phyloP scores from a whole-genome alignment of 2,329 filamentous ascomycete species.

The Ceratocystis colombiana region DNA sequence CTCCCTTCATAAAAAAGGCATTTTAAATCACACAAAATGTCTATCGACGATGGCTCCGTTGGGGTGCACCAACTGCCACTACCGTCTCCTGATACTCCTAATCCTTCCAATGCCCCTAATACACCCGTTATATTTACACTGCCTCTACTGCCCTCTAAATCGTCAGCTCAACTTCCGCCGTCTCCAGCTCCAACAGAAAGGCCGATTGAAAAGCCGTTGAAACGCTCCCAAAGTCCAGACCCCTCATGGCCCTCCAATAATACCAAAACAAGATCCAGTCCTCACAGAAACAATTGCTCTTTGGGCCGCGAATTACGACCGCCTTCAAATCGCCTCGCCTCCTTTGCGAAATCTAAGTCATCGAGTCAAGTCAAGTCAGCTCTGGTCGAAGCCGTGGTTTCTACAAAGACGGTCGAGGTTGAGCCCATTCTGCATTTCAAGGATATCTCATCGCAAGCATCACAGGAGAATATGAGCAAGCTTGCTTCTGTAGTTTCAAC shows the following conservation, averaged over 20 bases:
- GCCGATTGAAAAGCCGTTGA: conserved; percentile 15
- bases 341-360: conserved; percentile 18
- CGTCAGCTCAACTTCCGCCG: conserved; percentile 11
- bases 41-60: conserved; percentile 5
- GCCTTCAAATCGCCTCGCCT: conserved; percentile 19
- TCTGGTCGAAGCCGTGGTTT: conserved; percentile 17
- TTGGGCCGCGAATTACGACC: conserved; percentile 11
- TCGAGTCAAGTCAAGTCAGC: conserved; percentile 18
- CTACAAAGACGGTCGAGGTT: conserved; percentile 16
- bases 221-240: conserved; percentile 21
- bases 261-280: conserved; percentile 19
- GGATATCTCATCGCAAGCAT: neutral
- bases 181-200: conserved; percentile 17
- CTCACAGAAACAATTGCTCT: conserved; percentile 7
- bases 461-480: conserved; percentile 15
- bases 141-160: neutral
- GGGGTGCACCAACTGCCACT: neutral
- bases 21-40: neutral
- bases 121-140: neutral
- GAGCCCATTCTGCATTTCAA: conserved; percentile 8
- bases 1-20: neutral
- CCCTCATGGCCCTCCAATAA: conserved; percentile 17
- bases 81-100: conserved; percentile 11
- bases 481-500: conserved; percentile 14
- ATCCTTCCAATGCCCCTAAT: neutral